phyloP scores from a whole-genome alignment of 2,329 filamentous ascomycete species.

The Pseudonectria buxi region DNA sequence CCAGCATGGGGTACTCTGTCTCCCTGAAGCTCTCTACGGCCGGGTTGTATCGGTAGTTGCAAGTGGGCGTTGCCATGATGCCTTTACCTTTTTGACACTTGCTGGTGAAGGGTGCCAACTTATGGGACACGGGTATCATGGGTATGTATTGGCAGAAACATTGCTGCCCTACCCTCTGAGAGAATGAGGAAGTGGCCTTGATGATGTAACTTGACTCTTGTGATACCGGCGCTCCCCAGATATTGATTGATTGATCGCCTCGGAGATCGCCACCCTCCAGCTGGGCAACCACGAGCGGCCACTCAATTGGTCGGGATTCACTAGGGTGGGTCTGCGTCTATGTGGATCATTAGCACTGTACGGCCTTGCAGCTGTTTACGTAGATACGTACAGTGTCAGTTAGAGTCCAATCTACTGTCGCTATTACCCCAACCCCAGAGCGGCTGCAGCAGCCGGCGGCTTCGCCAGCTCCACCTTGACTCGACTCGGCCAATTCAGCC shows the following conservation, averaged over 20 bases:
- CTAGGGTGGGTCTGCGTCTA: neutral
- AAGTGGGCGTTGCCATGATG: slow-evolving; percentile 3
- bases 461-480: slow-evolving; percentile 11
- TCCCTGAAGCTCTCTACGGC: slow-evolving; percentile 52
- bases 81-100: too few species aligned
- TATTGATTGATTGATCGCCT: too few species aligned
- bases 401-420: neutral
- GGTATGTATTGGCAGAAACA: too few species aligned
- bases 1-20: slow-evolving; percentile 62
- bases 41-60: slow-evolving; percentile 44
- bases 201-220: neutral
- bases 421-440: slow-evolving; percentile 9
- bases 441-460: slow-evolving; percentile 4
- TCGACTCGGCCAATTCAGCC: slow-evolving; percentile 20
- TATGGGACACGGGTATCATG: too few species aligned
- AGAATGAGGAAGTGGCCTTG: neutral
- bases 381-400: too few species aligned
- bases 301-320: slow-evolving; percentile 7
- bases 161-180: too few species aligned
- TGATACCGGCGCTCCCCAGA: neutral
- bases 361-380: too few species aligned
- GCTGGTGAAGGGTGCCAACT: too few species aligned
- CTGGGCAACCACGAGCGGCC: neutral
- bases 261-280: slow-evolving; percentile 31
- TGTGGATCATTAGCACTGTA: neutral